These are phyloP conservation scores for Annona cherimola DNA, from an alignment of 164 flowering plant species.

Conservation along the genomic window DNA sequence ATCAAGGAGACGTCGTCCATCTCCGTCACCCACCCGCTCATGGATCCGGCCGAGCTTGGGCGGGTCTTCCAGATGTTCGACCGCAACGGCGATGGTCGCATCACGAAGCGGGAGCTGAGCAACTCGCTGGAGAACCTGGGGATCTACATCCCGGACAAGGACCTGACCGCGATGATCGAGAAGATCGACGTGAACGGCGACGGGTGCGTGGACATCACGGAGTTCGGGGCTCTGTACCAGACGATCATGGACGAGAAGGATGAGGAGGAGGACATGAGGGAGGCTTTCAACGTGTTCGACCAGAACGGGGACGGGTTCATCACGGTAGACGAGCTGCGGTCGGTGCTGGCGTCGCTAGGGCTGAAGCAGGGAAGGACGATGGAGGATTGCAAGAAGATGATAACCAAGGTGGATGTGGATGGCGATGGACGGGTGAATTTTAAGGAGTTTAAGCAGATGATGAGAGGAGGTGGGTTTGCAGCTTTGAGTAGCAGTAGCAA, in stretches of 20 bases:
- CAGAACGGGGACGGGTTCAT: slow-evolving; percentile 71
- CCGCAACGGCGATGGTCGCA: slow-evolving; percentile 61
- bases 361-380: slow-evolving; percentile 55
- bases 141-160: slow-evolving; percentile 48
- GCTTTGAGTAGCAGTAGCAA: slow-evolving; percentile 25
- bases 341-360: slow-evolving; percentile 54
- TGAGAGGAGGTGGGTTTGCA: slow-evolving; percentile 57
- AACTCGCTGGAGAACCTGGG: slow-evolving; percentile 63
- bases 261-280: slow-evolving; percentile 67
- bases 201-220: slow-evolving; percentile 63
- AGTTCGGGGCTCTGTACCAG: slow-evolving; percentile 48
- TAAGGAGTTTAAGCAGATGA: slow-evolving; percentile 64
- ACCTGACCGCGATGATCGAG: slow-evolving; percentile 49
- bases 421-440: slow-evolving; percentile 69
- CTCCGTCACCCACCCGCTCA: not conserved
- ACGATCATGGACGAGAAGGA: slow-evolving; percentile 49
- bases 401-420: slow-evolving; percentile 60
- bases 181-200: slow-evolving; percentile 60
- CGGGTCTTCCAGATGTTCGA: slow-evolving; percentile 75
- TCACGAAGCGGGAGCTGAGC: slow-evolving; percentile 51
- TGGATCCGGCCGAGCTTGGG: slow-evolving; percentile 47
- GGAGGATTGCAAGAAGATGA: slow-evolving; percentile 69
- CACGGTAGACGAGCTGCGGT: slow-evolving; percentile 54
- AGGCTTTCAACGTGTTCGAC: slow-evolving; percentile 74
- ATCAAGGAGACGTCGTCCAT: not conserved